Evolutionary conservation across 805 yeast species (phyloP).

Genomic region (Candida methanosorbosa): DNA sequence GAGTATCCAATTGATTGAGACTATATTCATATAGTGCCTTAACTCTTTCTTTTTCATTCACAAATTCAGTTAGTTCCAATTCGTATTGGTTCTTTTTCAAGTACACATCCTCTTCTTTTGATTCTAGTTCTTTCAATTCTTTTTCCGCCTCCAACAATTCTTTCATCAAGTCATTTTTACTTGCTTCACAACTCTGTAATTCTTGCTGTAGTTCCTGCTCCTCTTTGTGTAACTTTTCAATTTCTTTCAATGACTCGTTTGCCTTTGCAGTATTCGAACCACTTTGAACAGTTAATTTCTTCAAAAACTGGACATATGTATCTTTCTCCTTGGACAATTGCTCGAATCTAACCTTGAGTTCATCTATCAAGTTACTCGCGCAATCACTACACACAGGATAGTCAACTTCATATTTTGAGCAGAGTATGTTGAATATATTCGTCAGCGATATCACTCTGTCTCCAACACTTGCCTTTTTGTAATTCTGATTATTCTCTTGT

Average conservation of each 20-base stretch:
- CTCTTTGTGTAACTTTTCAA: conserved; percentile 34
- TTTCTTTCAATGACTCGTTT: conserved; percentile 35
- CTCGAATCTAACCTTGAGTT: conserved; percentile 62
- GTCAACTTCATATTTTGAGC: conserved; percentile 73
- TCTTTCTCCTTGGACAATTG: conserved; percentile 73
- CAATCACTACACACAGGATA: conserved; percentile 89
- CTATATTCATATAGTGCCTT: conserved; percentile 56
- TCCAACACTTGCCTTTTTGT: conserved; percentile 12
- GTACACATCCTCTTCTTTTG: conserved; percentile 39
- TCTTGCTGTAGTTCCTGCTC: conserved; percentile 26
- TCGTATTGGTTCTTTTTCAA: conserved; percentile 46
- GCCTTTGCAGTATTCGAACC: conserved; percentile 24
- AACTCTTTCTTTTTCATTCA: conserved; percentile 51
- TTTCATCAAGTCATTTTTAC: conserved; percentile 34
- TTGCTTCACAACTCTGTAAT: conserved; percentile 33
- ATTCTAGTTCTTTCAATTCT: conserved; percentile 27
- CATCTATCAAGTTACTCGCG: conserved; percentile 54
- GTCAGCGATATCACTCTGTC: conserved; percentile 34
- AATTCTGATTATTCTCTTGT: conserved; percentile 1
- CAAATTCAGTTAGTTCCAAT: conserved; percentile 39
- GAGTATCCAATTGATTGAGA: conserved; percentile 55
- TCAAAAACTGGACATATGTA: conserved; percentile 62
- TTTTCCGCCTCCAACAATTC: conserved; percentile 37
- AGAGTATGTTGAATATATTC: conserved; percentile 62
- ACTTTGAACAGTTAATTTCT: conserved; percentile 53